Base-by-base conservation (phyloP, 2,329 filamentous ascomycete genomes). In the Dothideomycetidae sp. region DNA sequence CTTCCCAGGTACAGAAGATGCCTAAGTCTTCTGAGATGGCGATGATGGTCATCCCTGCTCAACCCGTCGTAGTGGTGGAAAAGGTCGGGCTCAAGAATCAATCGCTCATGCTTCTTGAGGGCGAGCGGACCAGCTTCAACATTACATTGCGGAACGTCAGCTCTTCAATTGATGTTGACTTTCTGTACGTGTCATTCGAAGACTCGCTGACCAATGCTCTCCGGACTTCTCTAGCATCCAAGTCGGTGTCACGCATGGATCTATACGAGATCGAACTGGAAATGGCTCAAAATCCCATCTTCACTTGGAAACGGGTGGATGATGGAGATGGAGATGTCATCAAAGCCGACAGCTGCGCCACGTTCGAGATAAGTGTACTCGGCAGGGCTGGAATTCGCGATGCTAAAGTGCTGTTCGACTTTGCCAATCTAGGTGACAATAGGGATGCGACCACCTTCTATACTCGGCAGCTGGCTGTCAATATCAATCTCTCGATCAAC, bases 101-200 rank as follows among this genome's bases (percentile, higher is more conserved):
- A 14, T 81, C 84, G 7, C 64, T 93, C 23, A 94, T 93, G 85
- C 70, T 98, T 9, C 66, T 98, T 4, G 88, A 96, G 60, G 90
- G 90, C 30, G 88, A 98, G 57, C 72, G 71, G 14, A 78, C 76
- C 48, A 64, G 66, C 1, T 92, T 96, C 52, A 78, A 73, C 0
- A 69, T 94, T 11, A 86, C 80, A 0, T 62, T 96, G 10, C 72
- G 80, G 46, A 98, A 98, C 46, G 64, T 74, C 5, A 90, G 84
- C 1, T 47, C 42, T 13, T 55, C 67, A 1, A 85, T 79, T 2
- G 67, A 82, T 1, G 82, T 83, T 1, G 83, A 93, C 52, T 78
- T 96, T 39, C 63, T 94, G 23, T 68, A 90, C 16, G 84, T 94
- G 42, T 86, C 83, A 0, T 93, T 93, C 54, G 78, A 85, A 48